Evolutionary conservation across 1,284 basidiomycete species (phyloP).

Genomic region (Melampsora americana): DNA sequence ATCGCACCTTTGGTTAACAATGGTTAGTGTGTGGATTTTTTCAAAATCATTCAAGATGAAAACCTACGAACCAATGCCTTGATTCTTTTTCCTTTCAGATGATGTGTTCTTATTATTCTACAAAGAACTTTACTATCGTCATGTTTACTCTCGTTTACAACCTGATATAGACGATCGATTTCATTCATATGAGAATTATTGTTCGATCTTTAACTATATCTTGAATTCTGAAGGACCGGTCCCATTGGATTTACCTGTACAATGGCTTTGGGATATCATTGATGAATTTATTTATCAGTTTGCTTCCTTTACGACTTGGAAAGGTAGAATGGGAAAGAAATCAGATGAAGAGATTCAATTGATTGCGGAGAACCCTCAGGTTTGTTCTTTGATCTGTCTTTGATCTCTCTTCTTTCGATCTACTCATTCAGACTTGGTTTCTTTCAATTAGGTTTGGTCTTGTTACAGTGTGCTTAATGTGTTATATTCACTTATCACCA

Average conservation of each 20-base stretch:
- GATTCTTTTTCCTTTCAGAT: constrained; percentile 59
- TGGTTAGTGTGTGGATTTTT: constrained; percentile 65
- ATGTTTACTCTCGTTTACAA: constrained; percentile 90
- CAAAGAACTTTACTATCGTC: constrained; percentile 85
- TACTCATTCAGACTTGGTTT: background rate
- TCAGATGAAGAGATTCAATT: constrained; percentile 67
- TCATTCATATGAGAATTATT: constrained; percentile 98
- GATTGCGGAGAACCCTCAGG: constrained; percentile 49
- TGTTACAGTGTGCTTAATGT: constrained; percentile 97
- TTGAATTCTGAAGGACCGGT: constrained; percentile 91
- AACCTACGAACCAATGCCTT: background rate
- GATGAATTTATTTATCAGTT: constrained; percentile 99
- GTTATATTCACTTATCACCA: constrained; percentile 95
- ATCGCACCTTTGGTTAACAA: constrained; percentile 91
- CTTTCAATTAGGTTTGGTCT: constrained; percentile 72
- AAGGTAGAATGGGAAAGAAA: constrained; percentile 78
- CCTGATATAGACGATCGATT: constrained; percentile 96
- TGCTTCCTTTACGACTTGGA: constrained; percentile 89
- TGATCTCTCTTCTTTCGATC: background rate
- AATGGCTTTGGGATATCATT: constrained; percentile 99
- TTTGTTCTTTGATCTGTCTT: constrained; percentile 20
- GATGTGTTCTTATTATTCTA: constrained; percentile 94
- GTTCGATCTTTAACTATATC: constrained; percentile 95
- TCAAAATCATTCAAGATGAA: background rate
- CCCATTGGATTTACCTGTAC: constrained; percentile 82